Evolutionary conservation across 164 flowering plant genomes (phyloP).

Genomic region (Taxillus chinensis): DNA sequence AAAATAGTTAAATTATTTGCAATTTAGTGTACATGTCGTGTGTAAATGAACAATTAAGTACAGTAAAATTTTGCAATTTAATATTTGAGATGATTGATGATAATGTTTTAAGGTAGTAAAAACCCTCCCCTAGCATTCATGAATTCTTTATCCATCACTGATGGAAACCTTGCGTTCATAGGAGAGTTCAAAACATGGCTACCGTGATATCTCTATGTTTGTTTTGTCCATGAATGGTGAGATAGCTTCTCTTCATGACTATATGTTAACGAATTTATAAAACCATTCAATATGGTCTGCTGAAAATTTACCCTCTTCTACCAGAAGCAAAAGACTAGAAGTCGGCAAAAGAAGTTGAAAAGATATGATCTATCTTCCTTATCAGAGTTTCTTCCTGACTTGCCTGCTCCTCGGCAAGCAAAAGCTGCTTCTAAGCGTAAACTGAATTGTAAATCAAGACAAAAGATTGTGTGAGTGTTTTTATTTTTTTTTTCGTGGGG

Average conservation of each 20-base stretch:
- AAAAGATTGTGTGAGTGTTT: conserved; percentile 46
- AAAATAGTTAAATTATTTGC: too few relatives aligned
- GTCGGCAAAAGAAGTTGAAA: conserved; percentile 31
- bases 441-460: conserved; percentile 46
- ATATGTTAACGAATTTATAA: not conserved
- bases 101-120: too few relatives aligned
- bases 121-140: not conserved
- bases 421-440: conserved; percentile 22
- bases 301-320: conserved; percentile 4
- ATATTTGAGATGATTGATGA: too few relatives aligned
- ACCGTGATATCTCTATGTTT: too few relatives aligned
- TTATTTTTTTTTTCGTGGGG: not conserved
- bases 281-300: not conserved
- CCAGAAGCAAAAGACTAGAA: conserved; percentile 42
- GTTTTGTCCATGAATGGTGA: not conserved
- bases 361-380: conserved; percentile 63
- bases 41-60: too few relatives aligned
- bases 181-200: not conserved
- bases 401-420: conserved; percentile 11
- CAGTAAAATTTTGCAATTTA: too few relatives aligned
- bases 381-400: conserved; percentile 54
- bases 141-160: not conserved
- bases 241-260: not conserved
- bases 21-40: too few relatives aligned
- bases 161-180: not conserved